Base-by-base conservation (phyloP, 164 flowering plant species). In the Vitis labrusca region DNA sequence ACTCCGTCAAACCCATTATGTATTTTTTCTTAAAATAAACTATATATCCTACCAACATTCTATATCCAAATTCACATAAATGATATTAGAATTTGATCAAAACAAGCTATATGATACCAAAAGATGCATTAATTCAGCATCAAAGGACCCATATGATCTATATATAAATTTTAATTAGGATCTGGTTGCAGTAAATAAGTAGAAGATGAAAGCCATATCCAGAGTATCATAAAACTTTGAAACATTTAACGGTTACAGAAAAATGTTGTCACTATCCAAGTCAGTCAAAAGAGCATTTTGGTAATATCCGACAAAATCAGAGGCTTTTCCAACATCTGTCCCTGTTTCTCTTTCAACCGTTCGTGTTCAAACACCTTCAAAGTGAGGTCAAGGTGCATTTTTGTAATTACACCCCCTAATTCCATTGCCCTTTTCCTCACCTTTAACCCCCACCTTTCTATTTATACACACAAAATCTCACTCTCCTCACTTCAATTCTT, bases 301-400 rank as follows among this genome's bases (percentile, higher is more conserved):
- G 80, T 73, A 68, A 67, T 71, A 77, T n/a, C 89, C 86, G 85
- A 83, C 89, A 83, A 83, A 77, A 79, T 74, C 83, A 59, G 74
- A 59, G 55, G 49, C 73, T 77, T 73, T 79, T 77, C 78, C 85
- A 76, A 83, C 86, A 82, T 84, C 76, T 82, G 86, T 83, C 81
- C 83, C 83, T 65, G 64, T 73, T 62, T 61, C 73, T 64, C 67
- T 78, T 78, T 80, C 75, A 73, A 77, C 83, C 86, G 66, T 81
- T 80, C 58, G 72, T 68, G 77, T 77, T 78, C 84, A 74, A 73
- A 69, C 77, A 50, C 57, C 48, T 64, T 71, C 73, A 67, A 72
- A 66, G 74, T 55, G 16, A 55, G 64, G 83, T 78, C 83, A 76
- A 81, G 83, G 73, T 27, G 73, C 77, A 82, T 3, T 76, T 63